Base-by-base conservation (phyloP, 345 rosid genomes). In the Excoecaria agallocha region DNA sequence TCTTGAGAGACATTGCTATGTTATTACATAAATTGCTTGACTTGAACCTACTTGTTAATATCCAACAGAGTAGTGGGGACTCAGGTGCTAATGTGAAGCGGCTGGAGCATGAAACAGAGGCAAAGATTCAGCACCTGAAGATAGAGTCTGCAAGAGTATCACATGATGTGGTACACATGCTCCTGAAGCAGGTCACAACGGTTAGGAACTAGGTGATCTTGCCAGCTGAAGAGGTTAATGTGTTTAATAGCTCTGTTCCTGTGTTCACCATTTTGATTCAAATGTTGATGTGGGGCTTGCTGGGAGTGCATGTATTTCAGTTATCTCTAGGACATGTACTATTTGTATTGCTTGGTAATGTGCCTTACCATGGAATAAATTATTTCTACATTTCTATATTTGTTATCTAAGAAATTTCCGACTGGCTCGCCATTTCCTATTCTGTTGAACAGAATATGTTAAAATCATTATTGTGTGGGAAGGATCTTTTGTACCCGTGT, bases 81-180 rank as follows among this genome's bases (percentile, higher is more conserved):
- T 93, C 98, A 0, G 96, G 98, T 59, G 91, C 92, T 58, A 93
- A 87, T 71, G 96, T 91, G 81, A 91, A 87, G 88, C 85, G 96
- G 81, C 93, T 91, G 9, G 98, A 91, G 84, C 70, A 75, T 58
- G 97, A 93, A 82, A 93, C 98, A 6, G 85, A 80, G 17, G 76
- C 79, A 9, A 93, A 89, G 87, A 93, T 91, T 74, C 76, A 77
- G 46, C 89, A 89, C 66, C 80, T 87, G 84, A 87, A 87, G 82
- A 83, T 73, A 3, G 83, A 93, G 75, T 88, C 84, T 58, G 39
- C 88, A 4, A 85, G 88, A 77, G 89, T 91, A 37, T 87, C 90
- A 5, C 68, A 66, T 41, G 91, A 88, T 72, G 89, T 86, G 15
- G 88, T 89, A 52, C 84, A 85, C 8, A 86, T 91, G 95, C 93